Conservation (phyloP, 2,329 filamentous ascomycete species). For the Juglanconis juglandina region DNA sequence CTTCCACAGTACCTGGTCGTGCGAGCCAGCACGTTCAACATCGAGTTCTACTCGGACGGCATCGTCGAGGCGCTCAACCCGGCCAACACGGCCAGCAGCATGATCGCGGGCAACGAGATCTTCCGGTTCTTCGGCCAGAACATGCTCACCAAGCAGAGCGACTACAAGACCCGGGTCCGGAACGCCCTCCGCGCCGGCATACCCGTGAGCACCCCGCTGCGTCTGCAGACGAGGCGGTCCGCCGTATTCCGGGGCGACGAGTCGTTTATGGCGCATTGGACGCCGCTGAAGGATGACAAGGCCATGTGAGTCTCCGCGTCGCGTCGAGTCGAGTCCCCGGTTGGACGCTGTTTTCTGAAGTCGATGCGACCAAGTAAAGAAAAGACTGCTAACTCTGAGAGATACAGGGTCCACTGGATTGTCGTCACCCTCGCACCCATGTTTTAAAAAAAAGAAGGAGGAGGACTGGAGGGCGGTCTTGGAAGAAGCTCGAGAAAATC, state of each 20-base stretch:
- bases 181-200: slow-evolving; percentile 24
- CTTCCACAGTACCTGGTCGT: slow-evolving; percentile 22
- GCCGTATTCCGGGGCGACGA: slow-evolving; percentile 26
- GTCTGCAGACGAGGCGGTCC: slow-evolving; percentile 25
- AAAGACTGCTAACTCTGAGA: not conserved
- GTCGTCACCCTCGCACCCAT: slow-evolving; percentile 12
- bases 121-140: slow-evolving; percentile 27
- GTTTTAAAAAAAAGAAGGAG: not conserved
- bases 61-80: slow-evolving; percentile 24
- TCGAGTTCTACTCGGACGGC: slow-evolving; percentile 26
- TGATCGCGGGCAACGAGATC: slow-evolving; percentile 23
- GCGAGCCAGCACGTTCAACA: slow-evolving; percentile 21
- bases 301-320: slow-evolving; percentile 1
- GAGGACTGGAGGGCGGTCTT: too few species aligned
- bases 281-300: slow-evolving; percentile 24
- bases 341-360: not conserved
- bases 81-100: slow-evolving; percentile 21
- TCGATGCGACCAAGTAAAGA: too few species aligned
- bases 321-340: too few species aligned
- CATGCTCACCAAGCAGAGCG: slow-evolving; percentile 23
- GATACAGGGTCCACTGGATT: not conserved
- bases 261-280: slow-evolving; percentile 23
- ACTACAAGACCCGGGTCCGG: slow-evolving; percentile 23
- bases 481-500: too few species aligned
- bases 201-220: slow-evolving; percentile 28